A percentile compares a stretch with the other conserved stretches of the same genome.
Conservation (phyloP, 1,284 basidiomycete species). For the Puccinia horiana region DNA sequence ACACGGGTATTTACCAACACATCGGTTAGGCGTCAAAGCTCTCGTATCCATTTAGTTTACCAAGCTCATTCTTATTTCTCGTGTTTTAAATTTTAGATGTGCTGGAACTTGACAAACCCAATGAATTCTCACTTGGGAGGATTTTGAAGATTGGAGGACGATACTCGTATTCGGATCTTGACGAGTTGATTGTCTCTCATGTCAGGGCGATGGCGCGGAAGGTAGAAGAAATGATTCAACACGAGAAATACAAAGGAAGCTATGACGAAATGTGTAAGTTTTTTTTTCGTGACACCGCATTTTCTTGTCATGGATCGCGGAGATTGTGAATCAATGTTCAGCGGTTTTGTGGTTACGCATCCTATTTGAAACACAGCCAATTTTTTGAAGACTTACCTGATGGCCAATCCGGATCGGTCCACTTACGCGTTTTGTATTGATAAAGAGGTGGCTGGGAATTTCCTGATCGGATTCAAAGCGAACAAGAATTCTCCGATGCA, state of each 20-base stretch:
- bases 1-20: conserved; percentile 93
- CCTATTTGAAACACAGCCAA: conserved; percentile 65
- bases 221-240: conserved; percentile 90
- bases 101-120: conserved; percentile 73
- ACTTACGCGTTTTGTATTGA: conserved; percentile 96
- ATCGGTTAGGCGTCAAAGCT: conserved; percentile 66
- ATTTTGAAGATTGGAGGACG: conserved; percentile 74
- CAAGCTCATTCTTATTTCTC: neutral
- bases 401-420: conserved; percentile 88
- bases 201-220: conserved; percentile 90
- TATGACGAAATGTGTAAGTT: conserved; percentile 82
- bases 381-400: conserved; percentile 84
- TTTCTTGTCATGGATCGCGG: neutral
- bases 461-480: conserved; percentile 88
- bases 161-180: conserved; percentile 88
- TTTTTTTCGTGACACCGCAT: neutral
- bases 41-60: neutral
- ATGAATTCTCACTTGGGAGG: conserved; percentile 68
- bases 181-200: conserved; percentile 96
- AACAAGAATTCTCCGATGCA: conserved; percentile 76
- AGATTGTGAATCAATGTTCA: neutral
- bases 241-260: conserved; percentile 91
- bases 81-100: conserved; percentile 72
- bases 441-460: conserved; percentile 83
- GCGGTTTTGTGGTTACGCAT: neutral